A percentile compares a stretch with the other conserved stretches of the same genome.
These are phyloP conservation scores for Phyllosticta ampelicida DNA, from an alignment of 2,329 filamentous ascomycete species.

Conservation along the genomic window DNA sequence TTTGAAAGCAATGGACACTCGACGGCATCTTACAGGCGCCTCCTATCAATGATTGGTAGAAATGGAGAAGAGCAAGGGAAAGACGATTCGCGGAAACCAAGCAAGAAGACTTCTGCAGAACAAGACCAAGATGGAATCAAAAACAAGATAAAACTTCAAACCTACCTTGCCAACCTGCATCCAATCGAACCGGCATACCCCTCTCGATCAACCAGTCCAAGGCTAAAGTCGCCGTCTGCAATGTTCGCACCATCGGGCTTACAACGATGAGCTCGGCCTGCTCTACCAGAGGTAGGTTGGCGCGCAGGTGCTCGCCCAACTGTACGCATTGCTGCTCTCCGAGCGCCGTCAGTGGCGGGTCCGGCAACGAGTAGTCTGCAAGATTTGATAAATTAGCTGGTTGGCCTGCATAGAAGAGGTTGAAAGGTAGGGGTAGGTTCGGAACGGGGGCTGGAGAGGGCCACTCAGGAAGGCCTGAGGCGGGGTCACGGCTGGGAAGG, in stretches of 20 bases:
- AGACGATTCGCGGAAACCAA: neutral
- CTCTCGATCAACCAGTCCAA: conserved; percentile 48
- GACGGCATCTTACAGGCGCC: no score
- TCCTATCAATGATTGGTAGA: neutral
- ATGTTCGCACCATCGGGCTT: conserved; percentile 54
- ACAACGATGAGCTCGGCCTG: conserved; percentile 47
- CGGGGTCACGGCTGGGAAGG: no score
- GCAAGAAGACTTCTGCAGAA: neutral
- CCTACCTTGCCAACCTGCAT: conserved; percentile 55
- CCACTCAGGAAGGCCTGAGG: no score
- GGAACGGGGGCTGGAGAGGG: neutral
- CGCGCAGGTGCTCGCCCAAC: conserved; percentile 28
- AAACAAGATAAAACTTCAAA: neutral
- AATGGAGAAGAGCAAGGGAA: neutral
- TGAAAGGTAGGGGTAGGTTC: neutral
- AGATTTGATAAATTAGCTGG: neutral
- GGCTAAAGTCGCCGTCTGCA: conserved; percentile 51
- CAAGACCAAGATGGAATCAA: neutral
- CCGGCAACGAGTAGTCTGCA: conserved; percentile 30
- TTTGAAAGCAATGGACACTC: no score
- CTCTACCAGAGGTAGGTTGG: conserved; percentile 24
- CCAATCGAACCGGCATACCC: conserved; percentile 44
- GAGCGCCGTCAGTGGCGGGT: conserved; percentile 32
- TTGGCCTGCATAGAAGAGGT: neutral
- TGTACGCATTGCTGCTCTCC: conserved; percentile 32